These are phyloP conservation scores for Candida morakotiae DNA, from an alignment of 805 yeast species.

Conservation along the genomic window DNA sequence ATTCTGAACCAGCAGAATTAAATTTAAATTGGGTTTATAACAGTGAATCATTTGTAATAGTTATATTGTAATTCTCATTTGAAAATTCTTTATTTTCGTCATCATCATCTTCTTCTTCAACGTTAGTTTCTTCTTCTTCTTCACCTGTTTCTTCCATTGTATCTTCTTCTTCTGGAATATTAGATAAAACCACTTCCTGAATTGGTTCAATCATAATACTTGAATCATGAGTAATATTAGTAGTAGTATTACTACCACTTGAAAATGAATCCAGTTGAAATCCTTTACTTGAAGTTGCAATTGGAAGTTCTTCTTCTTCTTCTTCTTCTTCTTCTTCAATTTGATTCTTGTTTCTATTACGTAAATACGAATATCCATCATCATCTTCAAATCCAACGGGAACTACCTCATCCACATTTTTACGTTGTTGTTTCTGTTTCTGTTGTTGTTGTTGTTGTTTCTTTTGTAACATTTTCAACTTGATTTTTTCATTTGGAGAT, in stretches of 20 bases:
- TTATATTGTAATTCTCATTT: not conserved
- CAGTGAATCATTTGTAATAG: constrained; percentile 4
- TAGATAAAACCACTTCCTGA: not conserved
- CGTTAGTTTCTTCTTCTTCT: not conserved
- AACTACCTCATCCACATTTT: not conserved
- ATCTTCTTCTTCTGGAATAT: constrained; percentile 4
- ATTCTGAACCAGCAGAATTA: constrained; percentile 2
- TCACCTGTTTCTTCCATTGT: constrained; percentile 1
- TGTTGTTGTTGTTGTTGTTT: not conserved
- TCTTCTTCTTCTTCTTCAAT: not conserved
- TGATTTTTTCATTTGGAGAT: not conserved
- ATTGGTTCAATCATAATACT: not conserved
- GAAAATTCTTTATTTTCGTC: not conserved
- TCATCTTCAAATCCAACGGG: constrained; percentile 7
- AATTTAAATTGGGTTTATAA: not conserved
- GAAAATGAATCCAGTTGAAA: too few species aligned
- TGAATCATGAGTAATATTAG: too few species aligned
- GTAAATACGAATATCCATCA: constrained; percentile 10
- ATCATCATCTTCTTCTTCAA: not conserved
- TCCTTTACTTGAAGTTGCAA: not conserved
- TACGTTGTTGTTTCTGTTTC: not conserved
- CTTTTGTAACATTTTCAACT: not conserved
- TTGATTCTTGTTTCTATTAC: constrained; percentile 1
- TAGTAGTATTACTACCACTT: too few species aligned
- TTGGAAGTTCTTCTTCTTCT: not conserved